Evolutionary conservation across 2,329 filamentous ascomycete genomes (phyloP), one percentile per base, ranked within the genome.

Genomic region (Eutypa lata): DNA sequence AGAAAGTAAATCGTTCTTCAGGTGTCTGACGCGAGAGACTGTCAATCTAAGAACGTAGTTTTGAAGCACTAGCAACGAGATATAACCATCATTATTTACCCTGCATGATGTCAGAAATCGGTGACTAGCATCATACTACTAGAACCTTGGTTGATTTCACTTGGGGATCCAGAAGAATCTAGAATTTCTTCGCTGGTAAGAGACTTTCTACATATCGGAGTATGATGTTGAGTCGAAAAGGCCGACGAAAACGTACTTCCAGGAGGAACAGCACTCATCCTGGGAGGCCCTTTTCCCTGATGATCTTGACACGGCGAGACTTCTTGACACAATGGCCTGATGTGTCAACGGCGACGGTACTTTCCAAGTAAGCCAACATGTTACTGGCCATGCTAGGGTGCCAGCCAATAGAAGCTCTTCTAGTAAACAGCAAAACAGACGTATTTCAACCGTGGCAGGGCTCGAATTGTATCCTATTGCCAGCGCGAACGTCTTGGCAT

Each of bases 401-500:
- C 16, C 33, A 7, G 7, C n/a, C 21, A 48, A 18, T 28, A 16
- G 7, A 35, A 44, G 24, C 6, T n/a, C 24, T 18, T 24, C 35
- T 18, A 26, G 44, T 48, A 38, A 48, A 22, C 26, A 42, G 22
- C 26, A 26, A 2, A 33, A 45, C 49, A 70, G 62, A 64, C 61
- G 2, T 71, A 72, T 55, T 70, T 69, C 42, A 62, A 65, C 52
- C 50, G 47, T 11, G 51, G 49, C 3, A 58, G 60, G 19, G 61
- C 60, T 5, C 66, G 69, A 35, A 52, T 61, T 22, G 63, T n/a
- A 67, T 37, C 53, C 63, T 1, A 57, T 68, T 7, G 66, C 71
- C 14, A 62, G 65, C 47, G 56, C 60, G 40, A 72, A 72, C 38
- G 63, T 71, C 2, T 55, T 71, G 11, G 59, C 57, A 14, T 61